A percentile compares a stretch with the other conserved stretches of the same genome.
Evolutionary conservation across 164 flowering plant species (phyloP).

Genomic region (Santalum album): DNA sequence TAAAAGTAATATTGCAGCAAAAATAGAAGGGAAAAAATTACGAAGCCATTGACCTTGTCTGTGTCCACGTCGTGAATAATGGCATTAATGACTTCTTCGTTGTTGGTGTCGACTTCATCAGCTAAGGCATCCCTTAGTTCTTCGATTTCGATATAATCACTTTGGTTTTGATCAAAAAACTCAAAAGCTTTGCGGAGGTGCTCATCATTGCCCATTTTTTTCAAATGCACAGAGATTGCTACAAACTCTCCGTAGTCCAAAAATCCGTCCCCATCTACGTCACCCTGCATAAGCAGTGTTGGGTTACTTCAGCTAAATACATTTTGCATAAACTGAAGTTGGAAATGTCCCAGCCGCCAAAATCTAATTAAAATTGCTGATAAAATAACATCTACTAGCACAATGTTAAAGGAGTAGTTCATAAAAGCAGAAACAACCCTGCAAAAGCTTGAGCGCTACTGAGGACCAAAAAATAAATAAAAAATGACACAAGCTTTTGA

Average conservation of each 20-base stretch:
- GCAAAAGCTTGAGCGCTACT: too few species aligned
- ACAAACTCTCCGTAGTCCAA: constrained; percentile 77
- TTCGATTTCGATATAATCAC: constrained; percentile 75
- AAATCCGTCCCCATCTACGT: constrained; percentile 69
- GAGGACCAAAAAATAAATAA: too few species aligned
- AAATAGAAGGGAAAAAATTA: not conserved
- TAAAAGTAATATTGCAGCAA: too few species aligned
- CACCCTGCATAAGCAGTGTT: constrained; percentile 51
- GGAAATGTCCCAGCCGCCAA: not conserved
- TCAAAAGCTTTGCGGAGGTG: constrained; percentile 74
- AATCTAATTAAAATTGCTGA: not conserved
- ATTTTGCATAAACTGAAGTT: not conserved
- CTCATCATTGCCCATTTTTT: constrained; percentile 74
- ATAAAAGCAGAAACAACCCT: too few species aligned
- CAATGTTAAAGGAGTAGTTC: too few species aligned
- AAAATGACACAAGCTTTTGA: not conserved
- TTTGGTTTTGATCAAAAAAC: constrained; percentile 61
- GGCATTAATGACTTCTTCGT: constrained; percentile 74
- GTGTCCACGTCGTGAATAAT: constrained; percentile 87
- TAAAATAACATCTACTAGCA: too few species aligned
- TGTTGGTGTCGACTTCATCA: constrained; percentile 55
- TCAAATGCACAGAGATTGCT: constrained; percentile 72
- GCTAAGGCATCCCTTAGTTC: constrained; percentile 71
- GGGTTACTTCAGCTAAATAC: constrained; percentile 1
- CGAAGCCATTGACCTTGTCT: constrained; percentile 58